These are phyloP conservation scores for Pichia rugopelliculosa DNA, from an alignment of 805 yeast species.

Conservation along the genomic window DNA sequence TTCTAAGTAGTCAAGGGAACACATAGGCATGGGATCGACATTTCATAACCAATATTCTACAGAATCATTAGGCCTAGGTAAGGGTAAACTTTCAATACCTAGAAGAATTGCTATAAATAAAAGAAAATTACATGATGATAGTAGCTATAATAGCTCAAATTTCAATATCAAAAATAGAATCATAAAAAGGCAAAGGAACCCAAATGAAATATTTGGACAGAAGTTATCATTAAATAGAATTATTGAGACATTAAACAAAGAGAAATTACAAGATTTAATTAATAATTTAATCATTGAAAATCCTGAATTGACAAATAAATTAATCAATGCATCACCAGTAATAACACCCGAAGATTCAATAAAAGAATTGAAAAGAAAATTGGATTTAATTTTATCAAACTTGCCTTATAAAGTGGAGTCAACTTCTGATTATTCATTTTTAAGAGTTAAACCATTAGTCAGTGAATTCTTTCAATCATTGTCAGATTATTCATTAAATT, in stretches of 20 bases:
- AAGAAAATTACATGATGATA: background rate
- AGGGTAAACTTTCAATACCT: background rate
- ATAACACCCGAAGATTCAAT: slow-evolving; percentile 50
- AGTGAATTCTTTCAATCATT: slow-evolving; percentile 64
- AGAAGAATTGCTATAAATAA: background rate
- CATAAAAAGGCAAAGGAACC: slow-evolving; percentile 30
- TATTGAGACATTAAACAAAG: slow-evolving; percentile 59
- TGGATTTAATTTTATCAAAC: slow-evolving; percentile 36
- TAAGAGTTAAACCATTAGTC: slow-evolving; percentile 61
- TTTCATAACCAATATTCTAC: slow-evolving; percentile 2
- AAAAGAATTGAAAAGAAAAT: slow-evolving; percentile 39
- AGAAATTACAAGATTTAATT: slow-evolving; percentile 46
- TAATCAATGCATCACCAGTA: slow-evolving; percentile 47
- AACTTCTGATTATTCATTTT: slow-evolving; percentile 66
- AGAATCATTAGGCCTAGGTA: background rate
- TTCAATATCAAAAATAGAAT: background rate
- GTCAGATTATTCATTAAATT: slow-evolving; percentile 66
- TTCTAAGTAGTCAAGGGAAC: too few species aligned
- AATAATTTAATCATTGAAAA: slow-evolving; percentile 46
- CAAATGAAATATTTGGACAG: slow-evolving; percentile 42
- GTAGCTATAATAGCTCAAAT: background rate
- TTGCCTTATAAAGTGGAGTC: slow-evolving; percentile 74
- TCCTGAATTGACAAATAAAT: slow-evolving; percentile 52
- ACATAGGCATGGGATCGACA: slow-evolving; percentile 5
- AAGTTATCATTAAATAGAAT: slow-evolving; percentile 55